Conservation (phyloP, 345 rosid genomes). For the Iberis pinnata region DNA sequence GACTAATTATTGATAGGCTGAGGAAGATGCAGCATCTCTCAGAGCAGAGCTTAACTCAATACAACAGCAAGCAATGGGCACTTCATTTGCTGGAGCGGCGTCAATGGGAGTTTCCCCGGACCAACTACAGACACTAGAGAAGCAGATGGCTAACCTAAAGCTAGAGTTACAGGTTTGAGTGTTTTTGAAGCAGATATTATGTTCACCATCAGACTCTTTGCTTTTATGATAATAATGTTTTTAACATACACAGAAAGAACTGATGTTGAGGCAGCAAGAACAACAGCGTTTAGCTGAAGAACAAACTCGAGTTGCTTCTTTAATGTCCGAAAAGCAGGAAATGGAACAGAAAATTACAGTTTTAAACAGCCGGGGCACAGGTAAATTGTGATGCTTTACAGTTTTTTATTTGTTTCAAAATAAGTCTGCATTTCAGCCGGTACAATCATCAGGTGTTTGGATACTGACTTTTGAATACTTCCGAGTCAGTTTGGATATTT, state of each 20-base stretch:
- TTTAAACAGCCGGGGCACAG: conserved; percentile 42
- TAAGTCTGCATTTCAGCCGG: background rate
- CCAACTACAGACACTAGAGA: conserved; percentile 63
- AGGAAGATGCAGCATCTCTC: conserved; percentile 95
- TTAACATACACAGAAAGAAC: conserved; percentile 50
- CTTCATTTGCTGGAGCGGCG: conserved; percentile 37
- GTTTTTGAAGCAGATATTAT: background rate
- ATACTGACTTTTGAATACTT: background rate
- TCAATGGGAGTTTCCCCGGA: conserved; percentile 33
- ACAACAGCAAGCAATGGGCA: conserved; percentile 62
- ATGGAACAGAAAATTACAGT: conserved; percentile 57
- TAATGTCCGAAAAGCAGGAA: conserved; percentile 64
- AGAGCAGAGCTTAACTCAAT: conserved; percentile 85
- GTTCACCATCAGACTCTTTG: background rate
- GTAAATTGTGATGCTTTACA: conserved; percentile 26
- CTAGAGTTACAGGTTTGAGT: conserved; percentile 47
- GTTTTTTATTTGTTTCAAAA: background rate
- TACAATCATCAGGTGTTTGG: background rate
- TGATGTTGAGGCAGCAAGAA: conserved; percentile 58
- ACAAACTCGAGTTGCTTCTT: conserved; percentile 51
- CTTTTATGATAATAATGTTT: conserved; percentile 28
- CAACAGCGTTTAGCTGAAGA: conserved; percentile 47
- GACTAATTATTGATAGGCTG: conserved; percentile 54
- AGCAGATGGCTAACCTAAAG: conserved; percentile 58
- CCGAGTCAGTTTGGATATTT: background rate